phyloP scores from a whole-genome alignment of 2,329 filamentous ascomycete species.

The Cercospora brassicicola region DNA sequence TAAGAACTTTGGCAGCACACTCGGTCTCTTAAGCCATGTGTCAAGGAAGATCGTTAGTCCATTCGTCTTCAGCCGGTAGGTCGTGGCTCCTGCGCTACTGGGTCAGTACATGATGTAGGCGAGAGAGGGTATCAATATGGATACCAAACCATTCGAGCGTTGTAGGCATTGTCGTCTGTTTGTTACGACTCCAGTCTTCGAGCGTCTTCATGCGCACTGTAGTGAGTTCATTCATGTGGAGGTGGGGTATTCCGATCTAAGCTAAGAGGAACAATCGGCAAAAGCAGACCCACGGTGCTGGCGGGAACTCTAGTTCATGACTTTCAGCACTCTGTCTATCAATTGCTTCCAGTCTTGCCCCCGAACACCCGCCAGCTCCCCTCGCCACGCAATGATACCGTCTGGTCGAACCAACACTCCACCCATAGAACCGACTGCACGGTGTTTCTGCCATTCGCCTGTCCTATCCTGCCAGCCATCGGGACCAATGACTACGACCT shows the following conservation, averaged over 20 bases:
- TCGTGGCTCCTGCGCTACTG: background rate
- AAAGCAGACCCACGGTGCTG: background rate
- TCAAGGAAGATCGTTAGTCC: background rate
- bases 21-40: background rate
- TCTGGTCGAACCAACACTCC: slow-evolving; percentile 1
- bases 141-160: background rate
- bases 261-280: background rate
- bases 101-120: too few relatives aligned
- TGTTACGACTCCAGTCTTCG: background rate
- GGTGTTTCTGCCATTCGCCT: background rate
- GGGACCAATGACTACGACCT: background rate
- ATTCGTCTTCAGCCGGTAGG: background rate
- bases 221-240: background rate
- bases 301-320: background rate
- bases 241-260: background rate
- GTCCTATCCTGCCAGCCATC: background rate
- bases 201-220: background rate
- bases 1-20: background rate
- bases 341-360: background rate
- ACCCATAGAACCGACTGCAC: background rate
- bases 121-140: too few relatives aligned
- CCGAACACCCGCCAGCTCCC: background rate
- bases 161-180: background rate
- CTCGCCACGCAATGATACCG: slow-evolving; percentile 7
- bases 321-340: background rate